Base-by-base conservation (phyloP, 192 early-diverging fungal genomes). In the Backusella mclennaniae region DNA sequence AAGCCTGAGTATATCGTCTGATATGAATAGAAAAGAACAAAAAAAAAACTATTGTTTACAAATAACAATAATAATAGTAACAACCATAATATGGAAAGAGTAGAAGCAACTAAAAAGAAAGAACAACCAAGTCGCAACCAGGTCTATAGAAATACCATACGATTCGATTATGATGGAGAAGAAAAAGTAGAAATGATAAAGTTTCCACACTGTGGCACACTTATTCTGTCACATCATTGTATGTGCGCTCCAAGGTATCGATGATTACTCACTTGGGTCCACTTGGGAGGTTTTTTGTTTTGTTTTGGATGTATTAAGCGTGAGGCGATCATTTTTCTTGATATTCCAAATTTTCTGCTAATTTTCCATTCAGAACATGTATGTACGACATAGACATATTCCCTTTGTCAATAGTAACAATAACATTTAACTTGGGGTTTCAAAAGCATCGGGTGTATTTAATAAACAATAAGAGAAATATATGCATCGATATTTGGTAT, bases 281-380 rank as follows among this genome's bases (percentile, higher is more conserved):
- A 56, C 53, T 17, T 44, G 42, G 15, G 12, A 31, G 31, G 31
- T 31, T 31, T 31, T 31, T 29, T 44, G 3, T 44, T 44, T 44
- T 44, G 1, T 56, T 56, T 21, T 56, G 19, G 53, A 21, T 56
- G 8, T 21, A 56, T 21, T 21, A 56, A n/a, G 52, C 6, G n/a
- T 56, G 53, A 56, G n/a, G 7, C 53, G 53, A 56, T 56, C 53
- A 56, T 21, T 56, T 56, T 56, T 56, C 53, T 21, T 56, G 53
- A 56, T 26, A 9, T 56, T 56, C 53, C 21, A 56, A 56, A 56
- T 21, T 56, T 21, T 56, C 53, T 56, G 53, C 23, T 29, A 63
- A 63, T 63, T 63, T 63, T 63, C 56, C 56, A 63, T 63, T 63
- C 26, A 63, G 56, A 63, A 63, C 56, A 63, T 63, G 9, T 63